A percentile compares a stretch with the other conserved stretches of the same genome.
Evolutionary conservation across 768 basidiomycete species (phyloP).

Genomic region (Leccinellum rugosiceps): DNA sequence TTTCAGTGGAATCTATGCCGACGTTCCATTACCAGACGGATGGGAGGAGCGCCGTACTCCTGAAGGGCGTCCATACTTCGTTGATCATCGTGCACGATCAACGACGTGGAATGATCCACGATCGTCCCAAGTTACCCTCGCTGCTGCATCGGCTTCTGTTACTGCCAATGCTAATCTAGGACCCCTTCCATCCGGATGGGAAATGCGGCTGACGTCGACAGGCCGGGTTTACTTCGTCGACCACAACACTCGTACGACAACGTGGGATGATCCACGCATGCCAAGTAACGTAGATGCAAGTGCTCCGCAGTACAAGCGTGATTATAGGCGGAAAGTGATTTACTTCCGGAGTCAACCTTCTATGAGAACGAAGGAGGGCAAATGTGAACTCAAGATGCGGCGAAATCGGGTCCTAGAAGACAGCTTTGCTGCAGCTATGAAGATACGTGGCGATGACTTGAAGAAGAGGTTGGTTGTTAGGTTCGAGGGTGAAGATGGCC

Average conservation of each 20-base stretch:
- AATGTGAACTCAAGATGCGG: slow-evolving; percentile 84
- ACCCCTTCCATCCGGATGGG: slow-evolving; percentile 88
- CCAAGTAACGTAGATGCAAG: slow-evolving; percentile 80
- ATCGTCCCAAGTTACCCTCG: slow-evolving; percentile 45
- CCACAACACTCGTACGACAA: slow-evolving; percentile 84
- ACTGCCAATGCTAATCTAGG: slow-evolving; percentile 63
- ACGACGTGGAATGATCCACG: slow-evolving; percentile 93
- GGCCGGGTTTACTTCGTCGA: slow-evolving; percentile 90
- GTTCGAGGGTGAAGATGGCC: slow-evolving; percentile 77
- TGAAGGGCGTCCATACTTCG: slow-evolving; percentile 77
- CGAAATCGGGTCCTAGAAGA: slow-evolving; percentile 83
- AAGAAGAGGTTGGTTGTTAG: slow-evolving; percentile 69
- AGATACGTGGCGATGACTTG: slow-evolving; percentile 64
- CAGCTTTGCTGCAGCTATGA: slow-evolving; percentile 83
- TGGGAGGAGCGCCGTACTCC: slow-evolving; percentile 92
- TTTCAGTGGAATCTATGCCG: slow-evolving; percentile 40
- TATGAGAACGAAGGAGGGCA: slow-evolving; percentile 71
- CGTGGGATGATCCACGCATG: slow-evolving; percentile 91
- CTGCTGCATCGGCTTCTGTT: slow-evolving; percentile 41
- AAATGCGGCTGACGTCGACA: slow-evolving; percentile 88
- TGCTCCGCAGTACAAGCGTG: slow-evolving; percentile 94
- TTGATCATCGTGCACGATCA: slow-evolving; percentile 77
- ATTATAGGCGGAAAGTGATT: slow-evolving; percentile 87
- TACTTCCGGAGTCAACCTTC: slow-evolving; percentile 92
- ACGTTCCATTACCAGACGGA: slow-evolving; percentile 76